phyloP scores from a whole-genome alignment of 768 basidiomycete genomes.

The Mycena epipterygia region DNA sequence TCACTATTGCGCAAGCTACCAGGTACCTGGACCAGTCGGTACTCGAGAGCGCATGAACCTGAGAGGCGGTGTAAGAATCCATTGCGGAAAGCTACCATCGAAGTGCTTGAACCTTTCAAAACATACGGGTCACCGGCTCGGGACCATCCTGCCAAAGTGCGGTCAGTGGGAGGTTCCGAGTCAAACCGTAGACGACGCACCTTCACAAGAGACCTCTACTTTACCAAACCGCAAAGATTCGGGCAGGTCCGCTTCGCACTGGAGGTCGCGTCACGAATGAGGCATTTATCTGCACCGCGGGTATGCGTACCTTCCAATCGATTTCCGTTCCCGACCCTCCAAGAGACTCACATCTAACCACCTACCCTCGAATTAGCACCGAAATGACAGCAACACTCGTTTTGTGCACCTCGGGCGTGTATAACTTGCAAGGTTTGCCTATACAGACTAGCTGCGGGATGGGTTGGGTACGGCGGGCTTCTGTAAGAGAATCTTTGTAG shows the following conservation, averaged over 20 bases:
- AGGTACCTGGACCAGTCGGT: slow-evolving; percentile 82
- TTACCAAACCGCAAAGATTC: slow-evolving; percentile 85
- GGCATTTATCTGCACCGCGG: slow-evolving; percentile 39
- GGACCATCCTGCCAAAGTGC: slow-evolving; percentile 70
- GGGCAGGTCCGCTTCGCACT: slow-evolving; percentile 95
- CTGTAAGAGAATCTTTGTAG: slow-evolving; percentile 77
- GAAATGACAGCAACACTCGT: background rate
- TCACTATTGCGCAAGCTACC: slow-evolving; percentile 52
- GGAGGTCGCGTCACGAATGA: slow-evolving; percentile 16
- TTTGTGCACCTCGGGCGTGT: slow-evolving; percentile 71
- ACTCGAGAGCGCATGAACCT: slow-evolving; percentile 93
- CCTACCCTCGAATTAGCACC: slow-evolving; percentile 41
- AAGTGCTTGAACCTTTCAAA: slow-evolving; percentile 72
- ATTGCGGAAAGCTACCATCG: too few species aligned
- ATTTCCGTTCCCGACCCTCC: slow-evolving; percentile 85
- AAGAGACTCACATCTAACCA: slow-evolving; percentile 85
- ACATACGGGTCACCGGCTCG: slow-evolving; percentile 87
- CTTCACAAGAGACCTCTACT: slow-evolving; percentile 89
- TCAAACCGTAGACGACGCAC: background rate
- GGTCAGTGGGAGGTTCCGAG: background rate
- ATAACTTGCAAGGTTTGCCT: slow-evolving; percentile 83
- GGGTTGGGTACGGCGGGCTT: slow-evolving; percentile 73
- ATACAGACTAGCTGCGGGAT: slow-evolving; percentile 86
- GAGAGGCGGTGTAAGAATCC: background rate
- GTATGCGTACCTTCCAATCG: slow-evolving; percentile 76